Evolutionary conservation across 164 flowering plant genomes (phyloP).

Genomic region (Stephania cephalantha): DNA sequence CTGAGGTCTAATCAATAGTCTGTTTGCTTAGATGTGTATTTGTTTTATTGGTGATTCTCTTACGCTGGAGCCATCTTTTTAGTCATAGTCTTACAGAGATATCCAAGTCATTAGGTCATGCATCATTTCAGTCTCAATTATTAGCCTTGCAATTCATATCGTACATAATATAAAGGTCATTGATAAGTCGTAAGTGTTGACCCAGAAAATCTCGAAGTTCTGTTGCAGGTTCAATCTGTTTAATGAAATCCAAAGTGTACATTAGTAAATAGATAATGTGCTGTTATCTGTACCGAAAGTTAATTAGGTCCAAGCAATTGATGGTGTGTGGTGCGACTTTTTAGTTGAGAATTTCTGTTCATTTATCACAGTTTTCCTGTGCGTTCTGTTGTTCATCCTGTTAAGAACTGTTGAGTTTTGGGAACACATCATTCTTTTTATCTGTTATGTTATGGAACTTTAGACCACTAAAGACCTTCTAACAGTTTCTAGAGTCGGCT

Average conservation of each 20-base stretch:
- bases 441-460: neutral
- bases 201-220: neutral
- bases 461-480: neutral
- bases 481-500: neutral
- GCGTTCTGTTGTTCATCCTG: neutral
- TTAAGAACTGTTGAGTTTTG: neutral
- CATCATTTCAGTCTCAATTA: neutral
- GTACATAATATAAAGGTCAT: neutral
- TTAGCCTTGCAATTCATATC: neutral
- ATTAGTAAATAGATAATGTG: neutral
- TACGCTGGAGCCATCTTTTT: neutral
- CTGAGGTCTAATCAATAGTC: neutral
- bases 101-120: neutral
- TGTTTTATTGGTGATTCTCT: neutral
- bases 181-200: neutral
- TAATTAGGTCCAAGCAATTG: neutral
- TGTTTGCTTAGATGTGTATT: conserved; percentile 1
- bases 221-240: neutral
- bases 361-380: neutral
- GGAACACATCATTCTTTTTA: neutral
- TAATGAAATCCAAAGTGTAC: neutral
- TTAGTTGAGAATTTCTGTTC: neutral
- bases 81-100: neutral
- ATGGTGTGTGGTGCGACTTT: neutral
- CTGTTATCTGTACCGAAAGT: neutral